A percentile compares a stretch with the other conserved stretches of the same genome.
Conservation (phyloP, 345 rosid genomes). For the Lumnitzera racemosa region DNA sequence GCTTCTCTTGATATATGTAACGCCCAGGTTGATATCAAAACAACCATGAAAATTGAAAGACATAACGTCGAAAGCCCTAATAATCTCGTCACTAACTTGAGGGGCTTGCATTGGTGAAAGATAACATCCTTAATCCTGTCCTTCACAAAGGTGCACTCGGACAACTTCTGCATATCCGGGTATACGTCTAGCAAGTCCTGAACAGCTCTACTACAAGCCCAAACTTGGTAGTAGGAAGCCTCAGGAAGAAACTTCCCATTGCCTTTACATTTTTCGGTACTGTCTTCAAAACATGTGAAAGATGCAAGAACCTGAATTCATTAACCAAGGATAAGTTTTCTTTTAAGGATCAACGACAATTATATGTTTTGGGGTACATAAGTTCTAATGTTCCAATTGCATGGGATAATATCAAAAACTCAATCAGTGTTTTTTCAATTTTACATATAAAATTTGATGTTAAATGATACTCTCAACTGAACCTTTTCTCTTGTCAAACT, state of each 20-base stretch:
- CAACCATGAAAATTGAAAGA: slow-evolving; percentile 40
- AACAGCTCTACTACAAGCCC: slow-evolving; percentile 41
- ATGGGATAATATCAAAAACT: too few relatives aligned
- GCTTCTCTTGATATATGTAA: slow-evolving; percentile 33
- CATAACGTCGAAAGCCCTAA: slow-evolving; percentile 54
- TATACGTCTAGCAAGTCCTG: slow-evolving; percentile 36
- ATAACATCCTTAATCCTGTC: slow-evolving; percentile 27
- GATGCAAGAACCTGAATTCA: slow-evolving; percentile 34
- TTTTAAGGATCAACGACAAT: background rate
- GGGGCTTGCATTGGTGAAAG: slow-evolving; percentile 39
- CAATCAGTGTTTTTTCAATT: too few relatives aligned
- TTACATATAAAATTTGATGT: background rate
- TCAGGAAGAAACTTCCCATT: slow-evolving; percentile 41
- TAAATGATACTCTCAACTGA: too few relatives aligned
- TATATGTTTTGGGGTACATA: background rate
- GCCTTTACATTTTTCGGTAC: slow-evolving; percentile 23
- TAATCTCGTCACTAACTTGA: slow-evolving; percentile 20
- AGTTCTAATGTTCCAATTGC: too few relatives aligned
- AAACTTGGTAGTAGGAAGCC: slow-evolving; percentile 24
- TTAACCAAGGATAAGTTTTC: background rate
- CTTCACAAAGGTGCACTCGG: slow-evolving; percentile 39
- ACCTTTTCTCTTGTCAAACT: too few relatives aligned
- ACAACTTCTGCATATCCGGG: slow-evolving; percentile 43
- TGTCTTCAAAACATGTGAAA: slow-evolving; percentile 39
- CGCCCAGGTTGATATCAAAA: slow-evolving; percentile 32